phyloP scores from a whole-genome alignment of 495 filamentous ascomycete species.

The Baudoinia panamericana region DNA sequence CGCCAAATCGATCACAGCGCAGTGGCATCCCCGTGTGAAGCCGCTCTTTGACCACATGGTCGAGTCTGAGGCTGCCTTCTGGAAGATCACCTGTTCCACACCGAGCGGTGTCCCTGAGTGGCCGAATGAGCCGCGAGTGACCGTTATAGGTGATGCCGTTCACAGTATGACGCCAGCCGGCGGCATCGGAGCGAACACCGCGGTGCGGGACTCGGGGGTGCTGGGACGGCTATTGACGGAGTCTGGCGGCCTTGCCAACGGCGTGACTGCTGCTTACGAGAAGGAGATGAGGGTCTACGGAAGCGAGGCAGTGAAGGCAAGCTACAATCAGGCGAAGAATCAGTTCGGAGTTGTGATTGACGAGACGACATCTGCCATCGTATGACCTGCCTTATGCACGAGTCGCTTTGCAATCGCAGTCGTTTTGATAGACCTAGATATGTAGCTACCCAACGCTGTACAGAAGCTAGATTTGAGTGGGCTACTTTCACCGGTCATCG shows the following conservation, averaged over 20 bases:
- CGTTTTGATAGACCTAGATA: no score
- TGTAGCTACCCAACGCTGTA: no score
- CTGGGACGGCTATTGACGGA: conserved; percentile 36
- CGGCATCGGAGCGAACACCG: conserved; percentile 47
- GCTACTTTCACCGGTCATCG: no score
- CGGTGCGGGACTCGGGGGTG: conserved; percentile 39
- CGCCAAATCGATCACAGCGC: conserved; percentile 34
- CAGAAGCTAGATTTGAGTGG: no score
- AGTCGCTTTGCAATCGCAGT: no score
- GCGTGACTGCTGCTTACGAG: conserved; percentile 40
- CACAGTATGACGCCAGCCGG: conserved; percentile 52
- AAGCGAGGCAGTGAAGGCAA: conserved; percentile 36
- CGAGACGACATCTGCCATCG: no score
- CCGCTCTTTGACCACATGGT: conserved; percentile 40
- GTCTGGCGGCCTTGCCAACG: conserved; percentile 23
- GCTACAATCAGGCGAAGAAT: conserved; percentile 31
- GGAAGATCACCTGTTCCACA: conserved; percentile 44
- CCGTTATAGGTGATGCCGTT: conserved; percentile 46
- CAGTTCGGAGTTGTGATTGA: conserved; percentile 29
- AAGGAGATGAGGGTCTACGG: conserved; percentile 44
- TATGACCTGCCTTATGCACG: no score
- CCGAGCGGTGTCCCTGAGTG: conserved; percentile 38
- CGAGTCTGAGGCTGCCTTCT: conserved; percentile 40
- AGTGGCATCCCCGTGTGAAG: conserved; percentile 38
- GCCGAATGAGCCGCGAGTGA: conserved; percentile 40